Evolutionary conservation across 2,329 filamentous ascomycete species (phyloP).

Genomic region (Rutstroemia sp.): DNA sequence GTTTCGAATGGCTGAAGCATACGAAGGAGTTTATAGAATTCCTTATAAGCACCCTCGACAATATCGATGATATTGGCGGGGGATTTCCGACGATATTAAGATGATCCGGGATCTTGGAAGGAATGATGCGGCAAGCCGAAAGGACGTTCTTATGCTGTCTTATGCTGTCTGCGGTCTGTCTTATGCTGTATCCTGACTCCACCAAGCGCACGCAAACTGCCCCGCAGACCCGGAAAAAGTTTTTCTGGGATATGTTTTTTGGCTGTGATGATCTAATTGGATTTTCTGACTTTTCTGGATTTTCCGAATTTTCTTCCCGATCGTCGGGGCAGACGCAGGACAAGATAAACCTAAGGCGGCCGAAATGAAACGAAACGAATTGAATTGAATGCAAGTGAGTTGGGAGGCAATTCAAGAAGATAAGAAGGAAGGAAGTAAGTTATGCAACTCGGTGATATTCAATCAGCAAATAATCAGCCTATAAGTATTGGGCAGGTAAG

Average conservation of each 20-base stretch:
- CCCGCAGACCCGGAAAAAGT: too few species aligned
- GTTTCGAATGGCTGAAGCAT: not conserved
- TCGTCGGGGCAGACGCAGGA: too few species aligned
- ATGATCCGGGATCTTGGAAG: not conserved
- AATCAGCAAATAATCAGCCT: conserved; percentile 1
- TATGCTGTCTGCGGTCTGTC: not conserved
- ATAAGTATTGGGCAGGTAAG: conserved; percentile 25
- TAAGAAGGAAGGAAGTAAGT: not conserved
- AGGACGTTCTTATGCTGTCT: not conserved
- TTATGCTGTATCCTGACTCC: too few species aligned
- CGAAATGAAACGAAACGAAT: not conserved
- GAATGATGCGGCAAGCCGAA: not conserved
- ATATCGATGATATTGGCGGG: not conserved
- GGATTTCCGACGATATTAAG: not conserved
- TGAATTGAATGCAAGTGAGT: not conserved
- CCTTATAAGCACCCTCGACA: not conserved
- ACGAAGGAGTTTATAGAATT: not conserved
- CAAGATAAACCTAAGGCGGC: too few species aligned
- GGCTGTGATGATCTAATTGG: too few species aligned
- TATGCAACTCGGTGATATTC: not conserved
- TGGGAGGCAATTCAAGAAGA: not conserved
- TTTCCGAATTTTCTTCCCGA: too few species aligned
- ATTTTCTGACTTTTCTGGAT: too few species aligned
- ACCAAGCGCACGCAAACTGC: not conserved
- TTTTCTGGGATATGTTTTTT: too few species aligned